These are phyloP conservation scores for Mesostigma viride DNA, from an alignment of 139 green algal genomes.

Conservation along the genomic window DNA sequence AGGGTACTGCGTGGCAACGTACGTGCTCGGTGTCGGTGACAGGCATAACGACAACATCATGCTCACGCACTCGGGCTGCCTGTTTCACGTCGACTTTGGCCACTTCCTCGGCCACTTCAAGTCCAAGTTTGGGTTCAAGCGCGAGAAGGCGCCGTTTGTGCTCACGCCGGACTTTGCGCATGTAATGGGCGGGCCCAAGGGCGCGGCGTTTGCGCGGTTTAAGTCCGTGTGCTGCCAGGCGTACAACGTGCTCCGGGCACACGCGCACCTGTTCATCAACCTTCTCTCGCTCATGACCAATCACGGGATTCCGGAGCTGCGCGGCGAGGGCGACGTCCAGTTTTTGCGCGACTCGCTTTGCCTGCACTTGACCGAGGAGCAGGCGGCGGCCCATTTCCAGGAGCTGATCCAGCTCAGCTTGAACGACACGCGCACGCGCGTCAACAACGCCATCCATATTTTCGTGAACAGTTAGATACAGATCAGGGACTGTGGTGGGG, in stretches of 20 bases:
- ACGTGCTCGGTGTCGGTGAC: slow-evolving; percentile 84
- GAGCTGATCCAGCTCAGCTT: slow-evolving; percentile 22
- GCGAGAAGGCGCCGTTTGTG: slow-evolving; percentile 22
- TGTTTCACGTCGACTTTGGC: slow-evolving; percentile 58
- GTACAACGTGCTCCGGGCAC: slow-evolving; percentile 18
- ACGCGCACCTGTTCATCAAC: slow-evolving; percentile 22
- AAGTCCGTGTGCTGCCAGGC: slow-evolving; percentile 12
- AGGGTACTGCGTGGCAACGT: slow-evolving; percentile 86
- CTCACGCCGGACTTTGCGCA: slow-evolving; percentile 28
- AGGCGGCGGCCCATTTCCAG: slow-evolving; percentile 12
- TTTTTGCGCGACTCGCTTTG: slow-evolving; percentile 19
- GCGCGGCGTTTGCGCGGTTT: slow-evolving; percentile 10
- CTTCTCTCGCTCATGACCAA: slow-evolving; percentile 24
- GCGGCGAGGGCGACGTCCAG: slow-evolving; percentile 14
- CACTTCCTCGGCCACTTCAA: slow-evolving; percentile 33
- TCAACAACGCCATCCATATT: slow-evolving; percentile 29
- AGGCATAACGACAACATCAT: slow-evolving; percentile 91
- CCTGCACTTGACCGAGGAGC: slow-evolving; percentile 18
- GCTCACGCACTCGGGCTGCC: slow-evolving; percentile 64
- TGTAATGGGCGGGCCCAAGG: slow-evolving; percentile 19
- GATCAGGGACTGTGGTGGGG: too few relatives aligned
- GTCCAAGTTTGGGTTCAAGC: slow-evolving; percentile 28
- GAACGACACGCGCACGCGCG: slow-evolving; percentile 8
- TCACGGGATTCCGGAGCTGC: slow-evolving; percentile 26
- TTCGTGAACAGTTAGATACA: slow-evolving; percentile 10